Conservation (phyloP, 495 filamentous ascomycete species). For the Annulohypoxylon maeteangense region DNA sequence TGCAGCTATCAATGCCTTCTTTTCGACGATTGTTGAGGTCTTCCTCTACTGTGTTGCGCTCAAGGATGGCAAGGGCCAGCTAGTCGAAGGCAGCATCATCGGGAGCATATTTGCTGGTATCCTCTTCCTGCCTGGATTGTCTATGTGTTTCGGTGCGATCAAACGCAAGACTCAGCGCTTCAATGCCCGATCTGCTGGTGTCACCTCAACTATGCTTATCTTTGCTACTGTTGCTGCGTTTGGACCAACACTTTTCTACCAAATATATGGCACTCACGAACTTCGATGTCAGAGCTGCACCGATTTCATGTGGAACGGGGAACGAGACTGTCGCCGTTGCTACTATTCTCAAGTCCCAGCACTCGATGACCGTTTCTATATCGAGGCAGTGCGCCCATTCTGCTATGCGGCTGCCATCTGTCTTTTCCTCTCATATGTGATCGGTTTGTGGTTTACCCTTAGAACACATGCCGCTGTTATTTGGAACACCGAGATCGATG, state of each 20-base stretch:
- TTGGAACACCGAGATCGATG: slow-evolving; percentile 88
- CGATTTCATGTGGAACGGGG: slow-evolving; percentile 51
- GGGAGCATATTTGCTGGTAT: slow-evolving; percentile 98
- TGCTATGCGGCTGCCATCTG: slow-evolving; percentile 86
- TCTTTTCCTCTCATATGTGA: slow-evolving; percentile 92
- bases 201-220: slow-evolving; percentile 97
- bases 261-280: slow-evolving; percentile 98
- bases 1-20: slow-evolving; percentile 97
- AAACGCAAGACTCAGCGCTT: slow-evolving; percentile 99
- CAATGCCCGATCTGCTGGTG: slow-evolving; percentile 96
- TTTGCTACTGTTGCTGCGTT: slow-evolving; percentile 98
- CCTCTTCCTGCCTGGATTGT: slow-evolving; percentile 93
- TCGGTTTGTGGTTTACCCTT: slow-evolving; percentile 95
- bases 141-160: slow-evolving; percentile 98
- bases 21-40: slow-evolving; percentile 98
- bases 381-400: slow-evolving; percentile 90
- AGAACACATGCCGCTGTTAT: slow-evolving; percentile 96
- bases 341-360: slow-evolving; percentile 93
- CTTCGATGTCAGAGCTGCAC: slow-evolving; percentile 85
- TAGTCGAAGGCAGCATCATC: slow-evolving; percentile 96
- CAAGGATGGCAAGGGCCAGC: slow-evolving; percentile 87
- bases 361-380: slow-evolving; percentile 85
- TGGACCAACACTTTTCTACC: slow-evolving; percentile 97
- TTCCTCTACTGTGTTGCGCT: slow-evolving; percentile 97
- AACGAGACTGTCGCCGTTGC: slow-evolving; percentile 85